Percentiles rank a stretch among this genome's conserved stretches.
Conservation (phyloP, 345 rosid species). For the Eucalyptus polyanthemos region DNA sequence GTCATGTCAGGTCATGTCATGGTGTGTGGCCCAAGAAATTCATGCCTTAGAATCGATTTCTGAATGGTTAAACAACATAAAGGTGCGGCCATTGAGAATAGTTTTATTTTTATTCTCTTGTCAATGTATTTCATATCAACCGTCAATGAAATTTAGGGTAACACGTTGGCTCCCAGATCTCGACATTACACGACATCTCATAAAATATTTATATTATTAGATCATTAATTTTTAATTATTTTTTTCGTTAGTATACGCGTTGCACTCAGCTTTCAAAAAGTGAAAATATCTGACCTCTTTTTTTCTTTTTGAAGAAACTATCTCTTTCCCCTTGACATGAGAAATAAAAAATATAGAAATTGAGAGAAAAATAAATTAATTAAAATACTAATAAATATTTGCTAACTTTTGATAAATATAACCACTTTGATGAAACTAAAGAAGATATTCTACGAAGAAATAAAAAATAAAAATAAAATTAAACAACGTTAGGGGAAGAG, state of each 20-base stretch:
- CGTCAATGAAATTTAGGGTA: neutral
- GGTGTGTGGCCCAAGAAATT: neutral
- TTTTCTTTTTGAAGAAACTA: neutral
- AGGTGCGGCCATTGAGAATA: accelerated
- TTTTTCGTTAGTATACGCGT: accelerated
- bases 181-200: neutral
- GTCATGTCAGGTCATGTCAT: accelerated
- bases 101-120: neutral
- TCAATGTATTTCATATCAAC: accelerated
- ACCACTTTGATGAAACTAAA: neutral
- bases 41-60: accelerated
- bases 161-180: accelerated
- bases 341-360: neutral
- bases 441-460: neutral
- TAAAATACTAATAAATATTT: neutral
- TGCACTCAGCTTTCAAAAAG: accelerated
- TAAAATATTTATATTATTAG: neutral
- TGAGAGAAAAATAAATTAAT: neutral
- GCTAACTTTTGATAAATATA: neutral
- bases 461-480: neutral
- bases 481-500: neutral
- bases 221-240: neutral
- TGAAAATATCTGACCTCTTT: neutral
- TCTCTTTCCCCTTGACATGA: neutral
- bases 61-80: accelerated